phyloP scores from a whole-genome alignment of 2,329 filamentous ascomycete species.

The Knufia fluminis region DNA sequence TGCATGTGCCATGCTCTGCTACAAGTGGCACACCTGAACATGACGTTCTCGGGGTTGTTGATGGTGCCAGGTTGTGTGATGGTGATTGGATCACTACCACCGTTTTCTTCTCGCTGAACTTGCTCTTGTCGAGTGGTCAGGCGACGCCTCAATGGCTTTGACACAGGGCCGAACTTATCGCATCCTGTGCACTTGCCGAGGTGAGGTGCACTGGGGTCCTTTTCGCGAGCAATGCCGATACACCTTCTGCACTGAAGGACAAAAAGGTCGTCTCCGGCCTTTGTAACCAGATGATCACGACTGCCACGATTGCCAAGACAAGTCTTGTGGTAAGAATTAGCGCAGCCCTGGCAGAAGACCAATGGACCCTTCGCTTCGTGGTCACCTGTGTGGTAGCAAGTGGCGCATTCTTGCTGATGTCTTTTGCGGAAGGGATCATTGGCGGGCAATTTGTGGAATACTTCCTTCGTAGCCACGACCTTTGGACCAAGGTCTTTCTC shows the following conservation, averaged over 20 bases:
- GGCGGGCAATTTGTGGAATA: conserved; percentile 55
- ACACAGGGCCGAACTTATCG: conserved; percentile 55
- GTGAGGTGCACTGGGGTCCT: conserved; percentile 60
- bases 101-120: conserved; percentile 67
- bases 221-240: conserved; percentile 58
- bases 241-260: conserved; percentile 87
- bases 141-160: conserved; percentile 61
- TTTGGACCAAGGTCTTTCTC: conserved; percentile 41
- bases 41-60: conserved; percentile 64
- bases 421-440: conserved; percentile 58
- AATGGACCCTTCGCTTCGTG: conserved; percentile 56
- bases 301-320: conserved; percentile 66
- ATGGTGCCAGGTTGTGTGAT: conserved; percentile 53
- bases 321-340: conserved; percentile 67
- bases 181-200: conserved; percentile 66
- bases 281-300: conserved; percentile 85
- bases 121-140: conserved; percentile 75
- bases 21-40: conserved; percentile 76
- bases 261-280: conserved; percentile 65
- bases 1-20: conserved; percentile 73
- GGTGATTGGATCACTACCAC: conserved; percentile 66
- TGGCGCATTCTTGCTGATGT: conserved; percentile 64
- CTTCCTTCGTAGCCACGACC: conserved; percentile 58
- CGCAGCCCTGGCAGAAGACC: conserved; percentile 87
- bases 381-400: conserved; percentile 52